A percentile compares a stretch with the other conserved stretches of the same genome.
phyloP scores from a whole-genome alignment of 1,139 yeast genomes.

The Pichia sp. region DNA sequence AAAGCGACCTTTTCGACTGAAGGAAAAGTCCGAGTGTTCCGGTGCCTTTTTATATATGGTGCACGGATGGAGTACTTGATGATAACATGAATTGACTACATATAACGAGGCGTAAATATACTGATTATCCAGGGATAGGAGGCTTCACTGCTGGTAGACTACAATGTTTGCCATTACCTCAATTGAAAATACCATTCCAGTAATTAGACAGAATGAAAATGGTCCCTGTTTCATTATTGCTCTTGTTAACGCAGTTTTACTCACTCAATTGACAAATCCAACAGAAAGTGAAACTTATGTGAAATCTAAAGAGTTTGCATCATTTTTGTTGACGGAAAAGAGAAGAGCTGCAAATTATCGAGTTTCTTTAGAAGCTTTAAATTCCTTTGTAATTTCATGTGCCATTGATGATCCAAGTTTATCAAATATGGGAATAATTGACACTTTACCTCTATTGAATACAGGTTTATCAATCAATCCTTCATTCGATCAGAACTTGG shows the following conservation, averaged over 20 bases:
- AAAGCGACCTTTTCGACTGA: neutral
- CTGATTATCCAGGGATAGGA: too few relatives aligned
- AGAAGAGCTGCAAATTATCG: neutral
- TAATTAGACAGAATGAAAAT: constrained; percentile 71
- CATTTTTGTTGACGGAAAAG: neutral
- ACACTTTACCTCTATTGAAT: constrained; percentile 53
- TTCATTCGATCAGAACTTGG: constrained; percentile 37
- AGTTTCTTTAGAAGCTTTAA: constrained; percentile 2
- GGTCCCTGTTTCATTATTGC: constrained; percentile 94
- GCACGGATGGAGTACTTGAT: neutral
- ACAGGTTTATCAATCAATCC: constrained; percentile 75
- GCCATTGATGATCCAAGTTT: neutral
- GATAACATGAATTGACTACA: neutral
- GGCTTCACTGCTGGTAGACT: too few relatives aligned
- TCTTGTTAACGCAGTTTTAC: constrained; percentile 55
- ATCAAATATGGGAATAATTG: constrained; percentile 1
- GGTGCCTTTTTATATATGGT: neutral
- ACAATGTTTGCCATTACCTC: neutral
- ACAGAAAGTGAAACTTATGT: neutral
- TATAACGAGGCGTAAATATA: too few relatives aligned
- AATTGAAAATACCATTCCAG: constrained; percentile 18
- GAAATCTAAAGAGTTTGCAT: neutral
- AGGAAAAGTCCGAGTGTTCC: neutral
- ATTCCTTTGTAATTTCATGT: constrained; percentile 2
- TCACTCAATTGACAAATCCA: neutral